Conservation (phyloP, 352 stramenopile genomes). For the Phytophthora idaei region DNA sequence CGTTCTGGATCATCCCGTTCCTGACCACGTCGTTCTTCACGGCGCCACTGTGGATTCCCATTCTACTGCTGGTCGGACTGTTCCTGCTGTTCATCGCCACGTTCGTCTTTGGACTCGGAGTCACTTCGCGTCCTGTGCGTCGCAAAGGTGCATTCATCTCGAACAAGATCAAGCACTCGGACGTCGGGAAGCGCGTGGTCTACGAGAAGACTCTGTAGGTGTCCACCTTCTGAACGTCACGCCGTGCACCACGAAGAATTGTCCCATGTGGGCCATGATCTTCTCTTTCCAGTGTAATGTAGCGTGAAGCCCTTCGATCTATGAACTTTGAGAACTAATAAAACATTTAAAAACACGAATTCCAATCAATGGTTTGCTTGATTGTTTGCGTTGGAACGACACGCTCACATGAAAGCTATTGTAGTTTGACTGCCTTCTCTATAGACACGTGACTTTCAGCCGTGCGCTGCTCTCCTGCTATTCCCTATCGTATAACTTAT, state of each 20-base stretch:
- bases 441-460: slow-evolving; percentile 29
- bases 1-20: slow-evolving; percentile 87
- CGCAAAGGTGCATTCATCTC: slow-evolving; percentile 76
- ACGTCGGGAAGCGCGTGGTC: slow-evolving; percentile 81
- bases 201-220: slow-evolving; percentile 78
- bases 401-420: slow-evolving; percentile 25
- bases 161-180: slow-evolving; percentile 82
- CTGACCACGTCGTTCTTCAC: slow-evolving; percentile 79
- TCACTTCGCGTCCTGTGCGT: slow-evolving; percentile 77
- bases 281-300: slow-evolving; percentile 13
- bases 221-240: slow-evolving; percentile 3
- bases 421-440: slow-evolving; percentile 33
- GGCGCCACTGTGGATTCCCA: slow-evolving; percentile 76
- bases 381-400: not conserved
- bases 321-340: slow-evolving; percentile 12
- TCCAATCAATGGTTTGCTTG: slow-evolving; percentile 19
- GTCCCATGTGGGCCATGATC: not conserved
- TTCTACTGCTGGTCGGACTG: slow-evolving; percentile 62
- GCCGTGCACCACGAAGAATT: not conserved
- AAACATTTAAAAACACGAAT: not conserved
- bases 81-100: slow-evolving; percentile 73
- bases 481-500: slow-evolving; percentile 40
- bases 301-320: slow-evolving; percentile 21
- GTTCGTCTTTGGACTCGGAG: slow-evolving; percentile 76
- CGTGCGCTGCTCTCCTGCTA: slow-evolving; percentile 15